A percentile compares a stretch with the other conserved stretches of the same genome.
Conservation (phyloP, 2,329 filamentous ascomycete species). For the Fusarium compactum region DNA sequence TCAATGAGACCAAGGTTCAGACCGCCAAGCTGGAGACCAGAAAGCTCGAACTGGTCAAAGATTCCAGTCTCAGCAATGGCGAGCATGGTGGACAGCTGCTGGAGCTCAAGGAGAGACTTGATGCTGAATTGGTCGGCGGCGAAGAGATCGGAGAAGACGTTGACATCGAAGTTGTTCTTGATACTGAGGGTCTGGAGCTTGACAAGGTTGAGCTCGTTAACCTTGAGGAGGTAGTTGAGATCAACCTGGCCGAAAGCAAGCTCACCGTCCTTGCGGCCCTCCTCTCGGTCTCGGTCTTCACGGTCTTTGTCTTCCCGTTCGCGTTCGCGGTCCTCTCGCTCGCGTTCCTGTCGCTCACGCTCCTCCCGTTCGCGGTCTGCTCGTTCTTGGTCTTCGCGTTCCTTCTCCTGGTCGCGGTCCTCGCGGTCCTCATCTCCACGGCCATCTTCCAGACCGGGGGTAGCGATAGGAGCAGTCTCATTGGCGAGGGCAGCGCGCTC, state of each 20-base stretch:
- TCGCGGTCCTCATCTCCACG: slow-evolving; percentile 18
- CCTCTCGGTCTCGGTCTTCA: slow-evolving; percentile 1
- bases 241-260: slow-evolving; percentile 57
- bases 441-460: slow-evolving; percentile 2
- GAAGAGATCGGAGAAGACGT: slow-evolving; percentile 58
- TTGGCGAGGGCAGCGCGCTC: slow-evolving; percentile 19
- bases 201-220: slow-evolving; percentile 61
- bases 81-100: slow-evolving; percentile 57
- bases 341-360: neutral
- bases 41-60: slow-evolving; percentile 49
- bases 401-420: neutral
- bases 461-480: slow-evolving; percentile 14
- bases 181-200: slow-evolving; percentile 55
- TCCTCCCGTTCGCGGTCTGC: neutral
- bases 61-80: slow-evolving; percentile 49
- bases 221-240: slow-evolving; percentile 59
- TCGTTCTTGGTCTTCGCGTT: neutral
- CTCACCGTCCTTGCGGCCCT: slow-evolving; percentile 50
- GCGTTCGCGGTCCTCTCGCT: neutral
- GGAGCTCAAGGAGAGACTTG: slow-evolving; percentile 55
- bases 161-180: slow-evolving; percentile 61
- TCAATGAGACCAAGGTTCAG: slow-evolving; percentile 50
- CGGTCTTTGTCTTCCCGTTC: neutral
- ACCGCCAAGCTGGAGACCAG: slow-evolving; percentile 42
- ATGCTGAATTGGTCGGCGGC: slow-evolving; percentile 56